These are phyloP conservation scores for Sordaria brevicollis DNA, from an alignment of 495 filamentous ascomycete species.

Conservation along the genomic window DNA sequence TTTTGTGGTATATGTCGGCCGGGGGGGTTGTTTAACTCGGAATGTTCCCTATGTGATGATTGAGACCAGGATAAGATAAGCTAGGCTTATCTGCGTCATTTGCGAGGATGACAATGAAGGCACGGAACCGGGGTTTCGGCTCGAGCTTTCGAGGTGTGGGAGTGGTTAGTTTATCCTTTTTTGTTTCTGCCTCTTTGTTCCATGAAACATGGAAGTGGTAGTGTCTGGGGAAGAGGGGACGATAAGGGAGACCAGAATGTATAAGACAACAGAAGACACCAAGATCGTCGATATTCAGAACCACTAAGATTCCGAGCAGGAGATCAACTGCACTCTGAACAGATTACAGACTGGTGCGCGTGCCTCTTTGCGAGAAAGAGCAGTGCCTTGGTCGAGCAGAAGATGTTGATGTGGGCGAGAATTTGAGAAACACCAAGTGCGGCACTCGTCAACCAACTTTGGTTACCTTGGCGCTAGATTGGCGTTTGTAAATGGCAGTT, in stretches of 20 bases:
- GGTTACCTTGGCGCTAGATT: background rate
- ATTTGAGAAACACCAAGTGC: background rate
- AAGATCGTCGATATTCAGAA: background rate
- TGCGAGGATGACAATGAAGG: constrained; percentile 10
- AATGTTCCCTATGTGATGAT: constrained; percentile 35
- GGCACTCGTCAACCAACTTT: background rate
- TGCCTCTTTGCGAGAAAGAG: background rate
- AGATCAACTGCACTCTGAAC: background rate
- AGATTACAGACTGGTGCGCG: background rate
- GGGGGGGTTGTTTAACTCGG: constrained; percentile 2
- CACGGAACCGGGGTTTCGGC: background rate
- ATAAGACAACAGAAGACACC: background rate
- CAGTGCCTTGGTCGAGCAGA: background rate
- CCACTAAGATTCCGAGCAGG: background rate
- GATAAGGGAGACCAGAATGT: constrained; percentile 2
- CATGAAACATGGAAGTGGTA: background rate
- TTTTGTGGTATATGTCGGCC: background rate
- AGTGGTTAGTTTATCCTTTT: background rate
- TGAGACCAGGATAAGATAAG: constrained; percentile 43
- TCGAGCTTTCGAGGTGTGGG: constrained; percentile 1
- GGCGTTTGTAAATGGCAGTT: background rate
- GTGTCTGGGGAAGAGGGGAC: background rate
- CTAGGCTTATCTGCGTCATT: constrained; percentile 44
- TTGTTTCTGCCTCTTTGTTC: background rate
- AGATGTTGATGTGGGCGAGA: background rate